These are phyloP conservation scores for Lolium multiflorum DNA, from an alignment of 176 grass and related monocot genomes.

Conservation along the genomic window DNA sequence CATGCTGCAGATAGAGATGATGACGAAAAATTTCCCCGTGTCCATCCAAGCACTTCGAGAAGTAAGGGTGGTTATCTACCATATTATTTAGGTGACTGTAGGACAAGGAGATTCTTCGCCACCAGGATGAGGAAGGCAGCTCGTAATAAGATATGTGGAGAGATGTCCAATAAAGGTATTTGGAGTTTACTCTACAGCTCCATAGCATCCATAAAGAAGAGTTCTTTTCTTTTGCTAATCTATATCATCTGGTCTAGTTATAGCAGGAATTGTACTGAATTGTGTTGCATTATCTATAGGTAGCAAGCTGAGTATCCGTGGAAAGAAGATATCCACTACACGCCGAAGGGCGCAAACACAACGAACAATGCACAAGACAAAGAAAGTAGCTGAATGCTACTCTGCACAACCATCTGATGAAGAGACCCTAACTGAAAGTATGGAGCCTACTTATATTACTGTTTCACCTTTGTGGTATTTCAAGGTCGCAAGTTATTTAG, in stretches of 20 bases:
- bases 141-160: conserved; percentile 55
- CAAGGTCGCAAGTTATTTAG: conserved; percentile 17
- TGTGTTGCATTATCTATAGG: conserved; percentile 52
- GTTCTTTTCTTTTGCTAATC: conserved; percentile 35
- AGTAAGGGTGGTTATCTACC: conserved; percentile 55
- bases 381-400: conserved; percentile 45
- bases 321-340: conserved; percentile 58
- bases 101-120: conserved; percentile 70
- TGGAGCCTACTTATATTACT: conserved; percentile 10
- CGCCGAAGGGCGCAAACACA: conserved; percentile 59
- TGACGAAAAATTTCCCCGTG: conserved; percentile 68
- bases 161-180: conserved; percentile 62
- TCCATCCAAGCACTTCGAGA: conserved; percentile 44
- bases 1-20: conserved; percentile 72
- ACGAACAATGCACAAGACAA: conserved; percentile 62
- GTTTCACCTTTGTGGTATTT: conserved; percentile 31
- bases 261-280: conserved; percentile 42
- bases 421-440: conserved; percentile 60
- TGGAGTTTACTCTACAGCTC: conserved; percentile 25
- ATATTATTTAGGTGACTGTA: conserved; percentile 53
- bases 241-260: conserved; percentile 24
- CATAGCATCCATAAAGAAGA: conserved; percentile 32
- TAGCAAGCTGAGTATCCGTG: conserved; percentile 47
- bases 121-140: conserved; percentile 67
- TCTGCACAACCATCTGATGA: conserved; percentile 43